Evolutionary conservation across 1,284 basidiomycete species (phyloP), one percentile per base, ranked within the genome.

Genomic region (Mycena sp.): DNA sequence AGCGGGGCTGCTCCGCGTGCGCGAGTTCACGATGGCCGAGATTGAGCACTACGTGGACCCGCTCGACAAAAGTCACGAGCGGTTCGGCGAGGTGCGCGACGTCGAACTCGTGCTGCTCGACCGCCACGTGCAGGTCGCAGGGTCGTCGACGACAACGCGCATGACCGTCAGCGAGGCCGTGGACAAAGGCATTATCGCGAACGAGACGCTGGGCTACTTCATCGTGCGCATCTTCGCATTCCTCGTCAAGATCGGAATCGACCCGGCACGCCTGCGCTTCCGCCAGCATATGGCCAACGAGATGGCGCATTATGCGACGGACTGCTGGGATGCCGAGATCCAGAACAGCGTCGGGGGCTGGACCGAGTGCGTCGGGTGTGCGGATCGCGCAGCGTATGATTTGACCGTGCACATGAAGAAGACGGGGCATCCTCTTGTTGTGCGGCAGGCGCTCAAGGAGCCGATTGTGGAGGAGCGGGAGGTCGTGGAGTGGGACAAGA

Each of bases 321-420:
- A 99, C 81, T 99, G 97, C 80, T 99, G 97, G 97, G 97, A 99
- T 76, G 96, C 96, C 62, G 97, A 99, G 83, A 98, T 99, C 69
- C 86, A 96, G 72, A 96, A 94, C 58, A 93, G 93, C 49, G 92
- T 90, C 71, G 97, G 97, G 54, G 61, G 65, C 45, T 99, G 98
- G 98, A 97, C 95, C 65, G 98, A 99, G 81, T 99, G 97, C 77
- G 96, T 99, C 53, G 98, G 97, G n/a, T 99, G 98, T 79, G 97
- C 98, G 48, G 97, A 99, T 80, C 91, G 98, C 58, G 94, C 95
- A 11, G 98, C 98, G 29, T 99, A 98, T 79, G 98, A 99, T 75
- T 75, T 93, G 69, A 82, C 81, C 29, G 90, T 92, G 70, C 87
- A 84, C 65, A 77, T 81, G 52, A 77, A 78, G 23, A 87, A 78